Conservation (phyloP, 257 asterid species). For the Linaria vulgaris region DNA sequence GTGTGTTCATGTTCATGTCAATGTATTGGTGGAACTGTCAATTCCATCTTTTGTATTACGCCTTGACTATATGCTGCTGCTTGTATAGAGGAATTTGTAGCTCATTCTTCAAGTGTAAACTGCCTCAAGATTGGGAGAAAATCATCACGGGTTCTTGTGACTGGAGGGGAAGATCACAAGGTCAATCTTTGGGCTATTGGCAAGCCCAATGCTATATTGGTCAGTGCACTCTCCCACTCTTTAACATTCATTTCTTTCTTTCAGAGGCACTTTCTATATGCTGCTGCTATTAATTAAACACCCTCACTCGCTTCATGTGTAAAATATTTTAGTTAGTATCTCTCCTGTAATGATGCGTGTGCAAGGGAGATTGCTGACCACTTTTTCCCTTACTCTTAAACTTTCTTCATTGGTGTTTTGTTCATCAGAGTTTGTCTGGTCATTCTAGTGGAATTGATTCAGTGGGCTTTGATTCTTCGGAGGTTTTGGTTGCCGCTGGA, state of each 20-base stretch:
- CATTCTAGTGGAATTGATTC: slow-evolving; percentile 99
- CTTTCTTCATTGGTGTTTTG: slow-evolving; percentile 17
- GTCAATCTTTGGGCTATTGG: slow-evolving; percentile 99
- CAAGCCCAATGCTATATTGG: slow-evolving; percentile 96
- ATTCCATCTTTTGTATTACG: too few relatives aligned
- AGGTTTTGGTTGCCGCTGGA: slow-evolving; percentile 95
- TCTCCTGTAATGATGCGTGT: slow-evolving; percentile 14
- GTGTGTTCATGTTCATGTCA: too few relatives aligned
- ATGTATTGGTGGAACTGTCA: not conserved
- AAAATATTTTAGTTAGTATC: slow-evolving; percentile 10
- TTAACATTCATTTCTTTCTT: slow-evolving; percentile 14
- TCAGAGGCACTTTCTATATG: not conserved
- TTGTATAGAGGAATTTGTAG: slow-evolving; percentile 92
- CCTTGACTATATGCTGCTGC: slow-evolving; percentile 54
- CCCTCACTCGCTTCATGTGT: slow-evolving; percentile 8
- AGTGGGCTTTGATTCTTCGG: slow-evolving; percentile 95
- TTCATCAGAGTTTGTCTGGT: slow-evolving; percentile 86
- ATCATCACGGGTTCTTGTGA: slow-evolving; percentile 91
- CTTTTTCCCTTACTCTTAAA: slow-evolving; percentile 18
- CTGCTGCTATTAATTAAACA: too few relatives aligned
- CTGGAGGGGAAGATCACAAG: slow-evolving; percentile 99
- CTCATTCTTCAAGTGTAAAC: slow-evolving; percentile 91
- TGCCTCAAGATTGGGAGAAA: slow-evolving; percentile 95
- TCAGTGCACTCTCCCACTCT: slow-evolving; percentile 42
- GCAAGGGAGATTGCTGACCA: slow-evolving; percentile 21